Conservation (phyloP, 164 flowering plant genomes). For the Akebia trifoliata region DNA sequence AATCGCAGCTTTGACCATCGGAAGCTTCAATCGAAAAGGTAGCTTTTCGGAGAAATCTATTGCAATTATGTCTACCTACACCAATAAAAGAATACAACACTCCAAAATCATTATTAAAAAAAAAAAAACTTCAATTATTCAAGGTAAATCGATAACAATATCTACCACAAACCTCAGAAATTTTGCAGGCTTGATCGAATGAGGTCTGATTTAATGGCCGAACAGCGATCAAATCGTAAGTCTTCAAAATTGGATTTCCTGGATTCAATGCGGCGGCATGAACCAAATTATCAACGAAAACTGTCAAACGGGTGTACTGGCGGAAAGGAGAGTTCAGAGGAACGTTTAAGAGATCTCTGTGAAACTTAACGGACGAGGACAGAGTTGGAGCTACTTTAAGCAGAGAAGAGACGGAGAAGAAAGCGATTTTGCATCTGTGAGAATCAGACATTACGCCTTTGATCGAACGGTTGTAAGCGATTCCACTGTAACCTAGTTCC, state of each 20-base stretch:
- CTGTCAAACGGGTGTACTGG: constrained; percentile 86
- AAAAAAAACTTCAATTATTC: background rate
- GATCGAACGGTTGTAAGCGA: constrained; percentile 73
- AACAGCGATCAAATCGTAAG: constrained; percentile 77
- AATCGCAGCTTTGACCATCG: constrained; percentile 73
- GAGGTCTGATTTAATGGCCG: constrained; percentile 58
- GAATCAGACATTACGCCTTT: constrained; percentile 73
- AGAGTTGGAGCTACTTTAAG: constrained; percentile 47
- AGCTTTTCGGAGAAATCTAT: constrained; percentile 76
- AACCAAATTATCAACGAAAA: constrained; percentile 39
- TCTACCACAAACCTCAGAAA: constrained; percentile 43
- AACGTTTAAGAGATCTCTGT: constrained; percentile 56
- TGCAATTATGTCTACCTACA: constrained; percentile 83
- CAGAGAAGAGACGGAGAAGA: constrained; percentile 51
- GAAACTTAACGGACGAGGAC: constrained; percentile 54
- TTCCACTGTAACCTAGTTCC: constrained; percentile 84
- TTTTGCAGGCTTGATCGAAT: constrained; percentile 72
- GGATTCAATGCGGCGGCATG: constrained; percentile 59
- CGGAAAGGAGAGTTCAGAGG: constrained; percentile 61
- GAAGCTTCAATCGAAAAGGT: constrained; percentile 71
- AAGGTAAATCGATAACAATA: background rate
- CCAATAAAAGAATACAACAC: background rate
- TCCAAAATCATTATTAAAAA: background rate
- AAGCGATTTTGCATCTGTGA: constrained; percentile 62
- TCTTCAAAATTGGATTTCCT: constrained; percentile 62